phyloP scores from a whole-genome alignment of 2,329 filamentous ascomycete species.

The Akanthomyces lecanii region DNA sequence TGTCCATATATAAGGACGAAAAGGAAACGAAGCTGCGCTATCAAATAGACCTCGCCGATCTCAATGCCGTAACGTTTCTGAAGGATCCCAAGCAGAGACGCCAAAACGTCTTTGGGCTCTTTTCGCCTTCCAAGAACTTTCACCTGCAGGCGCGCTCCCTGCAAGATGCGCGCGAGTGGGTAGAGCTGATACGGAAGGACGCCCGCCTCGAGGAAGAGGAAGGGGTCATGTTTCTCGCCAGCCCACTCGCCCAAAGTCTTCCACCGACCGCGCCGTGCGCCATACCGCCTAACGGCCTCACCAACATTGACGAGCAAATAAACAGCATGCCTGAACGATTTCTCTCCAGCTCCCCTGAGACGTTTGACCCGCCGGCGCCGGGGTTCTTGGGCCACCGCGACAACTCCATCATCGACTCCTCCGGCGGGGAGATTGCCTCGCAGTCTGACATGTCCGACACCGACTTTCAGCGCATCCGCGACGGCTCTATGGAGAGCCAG shows the following conservation, averaged over 20 bases:
- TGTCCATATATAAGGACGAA: constrained; percentile 90
- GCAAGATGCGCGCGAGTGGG: constrained; percentile 80
- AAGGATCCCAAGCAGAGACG: constrained; percentile 86
- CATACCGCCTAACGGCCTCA: constrained; percentile 20
- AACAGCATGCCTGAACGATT: constrained; percentile 37
- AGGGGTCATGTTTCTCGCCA: constrained; percentile 72
- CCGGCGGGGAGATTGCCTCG: constrained; percentile 65
- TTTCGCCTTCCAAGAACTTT: constrained; percentile 85
- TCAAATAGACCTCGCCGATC: constrained; percentile 81
- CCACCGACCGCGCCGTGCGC: constrained; percentile 30
- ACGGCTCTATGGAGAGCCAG: constrained; percentile 50
- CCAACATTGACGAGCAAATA: constrained; percentile 20
- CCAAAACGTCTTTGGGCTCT: constrained; percentile 85
- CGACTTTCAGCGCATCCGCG: constrained; percentile 46
- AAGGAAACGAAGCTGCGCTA: constrained; percentile 86
- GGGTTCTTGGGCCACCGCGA: constrained; percentile 38
- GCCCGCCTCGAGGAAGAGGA: constrained; percentile 86
- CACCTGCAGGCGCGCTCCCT: constrained; percentile 75
- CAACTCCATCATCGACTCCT: constrained; percentile 61
- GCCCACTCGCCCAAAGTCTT: constrained; percentile 52
- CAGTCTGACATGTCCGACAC: constrained; percentile 84
- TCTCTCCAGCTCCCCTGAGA: constrained; percentile 60
- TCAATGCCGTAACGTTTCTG: constrained; percentile 85
- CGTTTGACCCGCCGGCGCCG: constrained; percentile 33
- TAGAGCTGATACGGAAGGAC: constrained; percentile 71